Base-by-base conservation (phyloP, 2,329 filamentous ascomycete species). In the Immersiporthe knoxdaviesiana region DNA sequence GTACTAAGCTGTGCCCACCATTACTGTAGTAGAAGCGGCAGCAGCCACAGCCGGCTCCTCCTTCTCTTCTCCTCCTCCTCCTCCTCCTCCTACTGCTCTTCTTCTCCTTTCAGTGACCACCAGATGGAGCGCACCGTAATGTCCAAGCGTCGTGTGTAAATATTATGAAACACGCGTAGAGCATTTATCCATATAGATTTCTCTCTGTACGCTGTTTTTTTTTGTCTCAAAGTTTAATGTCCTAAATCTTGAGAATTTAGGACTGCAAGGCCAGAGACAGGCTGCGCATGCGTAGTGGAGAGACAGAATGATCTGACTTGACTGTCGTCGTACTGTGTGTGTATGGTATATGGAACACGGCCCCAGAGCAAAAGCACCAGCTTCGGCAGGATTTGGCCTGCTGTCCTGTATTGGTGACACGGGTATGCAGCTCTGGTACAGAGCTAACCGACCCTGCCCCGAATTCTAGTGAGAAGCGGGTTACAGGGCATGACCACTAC, bases 31-130 rank as follows among this genome's bases (percentile, higher is more conserved):
- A n/a, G 44, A 18, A 47, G 44, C 44, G 44, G 44, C 44, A 60
- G 65, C 50, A 62, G 65, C 59, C 65, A 61, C 56, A 70, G 68
- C 58, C 65, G 56, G 69, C 66, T 66, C 44, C 58, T 56, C 39
- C 58, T 30, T 14, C 5, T n/a, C 7, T 47, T n/a, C 44, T 47
- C 21, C 44, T 44, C 41, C 41, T 3, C 41, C 68, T 18, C 58
- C 30, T 12, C 37, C 39, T 44, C 41, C 14, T 18, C 41, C n/a
- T n/a, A n/a, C n/a, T n/a, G n/a, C n/a, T n/a, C 68, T 18, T 50
- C 30, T 12, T 10, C 39, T 44, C 41, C 14, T 18, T 18, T 30
- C 63, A 63, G n/a, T 66, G 62, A 58, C 63, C 66, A 56, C 60
- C 63, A 56, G 63, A 41, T 41, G n/a, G 63, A 59, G 66, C 37